phyloP scores from a whole-genome alignment of 176 grass and related monocot genomes.

The Oryza punctata region DNA sequence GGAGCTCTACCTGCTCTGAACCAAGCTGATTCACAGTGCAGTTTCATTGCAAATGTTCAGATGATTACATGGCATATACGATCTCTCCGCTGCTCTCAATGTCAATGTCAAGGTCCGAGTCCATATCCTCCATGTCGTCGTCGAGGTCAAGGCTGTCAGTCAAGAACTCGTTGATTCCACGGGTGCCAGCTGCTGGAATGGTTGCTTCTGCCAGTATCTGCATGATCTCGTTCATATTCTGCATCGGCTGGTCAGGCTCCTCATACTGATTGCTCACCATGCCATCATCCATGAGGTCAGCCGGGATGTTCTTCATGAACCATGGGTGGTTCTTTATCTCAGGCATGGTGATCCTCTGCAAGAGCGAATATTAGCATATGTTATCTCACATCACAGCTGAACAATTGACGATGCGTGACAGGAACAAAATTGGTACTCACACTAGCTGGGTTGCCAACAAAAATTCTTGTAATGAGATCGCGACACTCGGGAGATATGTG shows the following conservation, averaged over 20 bases:
- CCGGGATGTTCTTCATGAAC: conserved; percentile 73
- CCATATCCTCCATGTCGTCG: conserved; percentile 60
- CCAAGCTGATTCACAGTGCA: conserved; percentile 11
- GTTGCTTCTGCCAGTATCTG: conserved; percentile 80
- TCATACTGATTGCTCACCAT: conserved; percentile 54
- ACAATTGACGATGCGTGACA: not conserved
- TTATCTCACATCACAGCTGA: conserved; percentile 11
- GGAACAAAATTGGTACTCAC: conserved; percentile 30
- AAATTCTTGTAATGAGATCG: conserved; percentile 60
- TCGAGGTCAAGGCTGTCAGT: conserved; percentile 50
- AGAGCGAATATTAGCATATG: not conserved
- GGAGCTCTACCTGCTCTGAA: not conserved
- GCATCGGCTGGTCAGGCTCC: conserved; percentile 77
- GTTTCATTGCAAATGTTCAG: not conserved
- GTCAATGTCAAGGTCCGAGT: conserved; percentile 63
- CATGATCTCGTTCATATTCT: conserved; percentile 74
- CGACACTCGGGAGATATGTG: conserved; percentile 53
- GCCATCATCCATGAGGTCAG: conserved; percentile 64
- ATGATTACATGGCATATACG: conserved; percentile 51
- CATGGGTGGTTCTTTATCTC: conserved; percentile 75
- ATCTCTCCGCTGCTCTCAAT: conserved; percentile 64
- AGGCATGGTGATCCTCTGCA: conserved; percentile 81
- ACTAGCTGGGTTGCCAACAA: conserved; percentile 53
- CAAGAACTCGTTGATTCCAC: conserved; percentile 47
- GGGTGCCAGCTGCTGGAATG: conserved; percentile 38